Percentiles rank a stretch among this genome's conserved stretches.
phyloP scores from a whole-genome alignment of 2,329 filamentous ascomycete species.

The Aspergillus sp. region DNA sequence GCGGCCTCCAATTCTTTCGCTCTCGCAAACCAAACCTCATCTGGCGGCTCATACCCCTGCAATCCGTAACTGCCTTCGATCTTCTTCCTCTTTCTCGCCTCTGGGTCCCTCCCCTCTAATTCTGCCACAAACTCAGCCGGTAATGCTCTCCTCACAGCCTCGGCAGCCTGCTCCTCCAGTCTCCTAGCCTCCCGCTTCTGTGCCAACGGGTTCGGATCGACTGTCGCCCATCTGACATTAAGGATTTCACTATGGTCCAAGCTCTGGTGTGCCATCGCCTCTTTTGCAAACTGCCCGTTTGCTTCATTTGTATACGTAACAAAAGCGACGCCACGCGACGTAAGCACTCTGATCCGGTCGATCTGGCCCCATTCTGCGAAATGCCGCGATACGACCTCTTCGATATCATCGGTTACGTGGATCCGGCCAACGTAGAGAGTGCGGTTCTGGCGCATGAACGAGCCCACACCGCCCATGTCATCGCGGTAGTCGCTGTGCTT shows the following conservation, averaged over 20 bases:
- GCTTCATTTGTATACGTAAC: constrained; percentile 91
- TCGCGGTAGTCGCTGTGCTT: constrained; percentile 92
- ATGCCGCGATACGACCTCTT: constrained; percentile 91
- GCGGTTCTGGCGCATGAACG: constrained; percentile 88
- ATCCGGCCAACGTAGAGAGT: constrained; percentile 93
- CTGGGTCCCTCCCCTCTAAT: constrained; percentile 86
- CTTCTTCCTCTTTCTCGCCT: constrained; percentile 82
- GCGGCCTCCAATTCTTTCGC: constrained; percentile 69
- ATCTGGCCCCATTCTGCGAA: constrained; percentile 96
- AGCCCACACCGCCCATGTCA: constrained; percentile 96
- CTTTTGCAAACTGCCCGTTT: constrained; percentile 86
- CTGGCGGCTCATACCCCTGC: constrained; percentile 88
- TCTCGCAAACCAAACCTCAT: constrained; percentile 87
- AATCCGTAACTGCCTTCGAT: constrained; percentile 87
- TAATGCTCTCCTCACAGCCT: constrained; percentile 83
- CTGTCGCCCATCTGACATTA: constrained; percentile 96
- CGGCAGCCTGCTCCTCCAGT: constrained; percentile 94
- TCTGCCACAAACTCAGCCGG: constrained; percentile 90
- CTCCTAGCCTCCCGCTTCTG: constrained; percentile 85
- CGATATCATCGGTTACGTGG: constrained; percentile 93
- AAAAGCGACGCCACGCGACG: constrained; percentile 86
- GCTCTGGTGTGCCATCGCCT: constrained; percentile 93
- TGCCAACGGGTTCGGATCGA: constrained; percentile 92
- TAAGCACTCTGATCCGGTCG: constrained; percentile 83
- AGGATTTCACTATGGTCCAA: constrained; percentile 89